Evolutionary conservation across 1,284 basidiomycete genomes (phyloP).

Genomic region (Tylopilus sp.): DNA sequence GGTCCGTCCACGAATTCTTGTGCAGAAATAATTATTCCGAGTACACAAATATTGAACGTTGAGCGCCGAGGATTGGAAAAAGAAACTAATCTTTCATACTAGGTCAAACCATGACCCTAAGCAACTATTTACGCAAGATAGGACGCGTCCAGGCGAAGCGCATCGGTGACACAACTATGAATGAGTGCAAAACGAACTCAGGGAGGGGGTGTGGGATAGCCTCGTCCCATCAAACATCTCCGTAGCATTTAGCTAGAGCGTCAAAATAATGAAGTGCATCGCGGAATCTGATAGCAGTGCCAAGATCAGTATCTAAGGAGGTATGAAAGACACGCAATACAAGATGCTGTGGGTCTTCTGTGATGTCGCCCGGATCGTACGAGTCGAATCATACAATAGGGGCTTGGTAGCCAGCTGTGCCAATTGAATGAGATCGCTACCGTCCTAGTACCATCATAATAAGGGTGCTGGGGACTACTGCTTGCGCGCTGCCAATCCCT

Average conservation of each 20-base stretch:
- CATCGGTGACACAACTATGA: no score
- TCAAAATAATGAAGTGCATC: no score
- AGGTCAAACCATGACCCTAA: no score
- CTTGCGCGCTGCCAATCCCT: conserved; percentile 20
- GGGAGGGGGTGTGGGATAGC: no score
- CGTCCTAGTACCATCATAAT: conserved; percentile 20
- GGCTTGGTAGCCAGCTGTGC: conserved; percentile 1
- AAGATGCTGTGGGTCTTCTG: conserved; percentile 30
- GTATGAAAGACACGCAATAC: conserved; percentile 6
- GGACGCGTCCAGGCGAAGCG: not conserved
- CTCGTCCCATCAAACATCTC: no score
- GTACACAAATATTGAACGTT: no score
- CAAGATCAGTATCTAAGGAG: conserved; percentile 15
- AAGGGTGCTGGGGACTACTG: conserved; percentile 19
- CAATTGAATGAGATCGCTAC: conserved; percentile 19
- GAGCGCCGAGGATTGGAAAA: no score
- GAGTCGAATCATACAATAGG: conserved; percentile 13
- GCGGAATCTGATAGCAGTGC: conserved; percentile 13
- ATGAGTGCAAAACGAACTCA: no score
- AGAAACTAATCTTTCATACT: no score
- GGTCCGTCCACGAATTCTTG: conserved; percentile 18
- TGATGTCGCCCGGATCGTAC: conserved; percentile 19
- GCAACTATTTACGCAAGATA: no score
- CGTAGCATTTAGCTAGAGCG: not conserved
- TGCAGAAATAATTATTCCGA: conserved; percentile 23